Evolutionary conservation across 345 rosid genomes (phyloP), one percentile per base, ranked within the genome.

Genomic region (Odontarrhena argentea): DNA sequence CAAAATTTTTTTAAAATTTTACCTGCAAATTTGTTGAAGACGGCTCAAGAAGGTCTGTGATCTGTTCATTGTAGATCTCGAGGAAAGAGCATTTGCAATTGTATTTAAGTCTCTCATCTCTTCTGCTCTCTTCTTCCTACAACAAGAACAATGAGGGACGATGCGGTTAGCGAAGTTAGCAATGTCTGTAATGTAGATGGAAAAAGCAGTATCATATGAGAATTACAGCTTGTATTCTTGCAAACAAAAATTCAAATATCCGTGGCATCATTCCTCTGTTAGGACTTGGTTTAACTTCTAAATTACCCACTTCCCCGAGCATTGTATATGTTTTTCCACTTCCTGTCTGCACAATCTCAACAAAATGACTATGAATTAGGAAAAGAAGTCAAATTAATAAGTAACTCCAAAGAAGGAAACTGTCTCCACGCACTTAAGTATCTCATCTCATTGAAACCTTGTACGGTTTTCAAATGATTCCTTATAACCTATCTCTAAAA

Each of bases 301-400:
- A 78, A 75, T 81, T 91, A 67, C 84, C 86, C 37, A 91, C 86
- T 68, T 85, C 89, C 55, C 96, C 95, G 8, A 91, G 96, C 96
- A 91, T 90, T 48, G 99, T 88, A 70, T 83, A 75, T n/a, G 96
- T 91, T 85, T 94, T 94, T n/a, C 97, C 99, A 65, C 99, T 91
- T 74, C 97, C 96, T 53, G 99, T 94, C 97, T 94, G 86, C 80
- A 83, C 35, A 35, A 60, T 30, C 18, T 67, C 74, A 77, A 58
- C 36, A 32, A 34, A 50, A 61, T 9, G 1, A 36, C 38, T 24
- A 13, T 36, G 61, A 36, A 49, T 48, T 15, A 35, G 18, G 48
- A 56, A 34, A 0, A 32, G 45, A 11, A 59, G 3, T 14, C 4
- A 46, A 55, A 9, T 7, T 30, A 22, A 37, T 3, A 57, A 67